Percentiles rank a stretch among this genome's conserved stretches.
phyloP scores from a whole-genome alignment of 495 filamentous ascomycete genomes.

The Wilcoxina mikolae region DNA sequence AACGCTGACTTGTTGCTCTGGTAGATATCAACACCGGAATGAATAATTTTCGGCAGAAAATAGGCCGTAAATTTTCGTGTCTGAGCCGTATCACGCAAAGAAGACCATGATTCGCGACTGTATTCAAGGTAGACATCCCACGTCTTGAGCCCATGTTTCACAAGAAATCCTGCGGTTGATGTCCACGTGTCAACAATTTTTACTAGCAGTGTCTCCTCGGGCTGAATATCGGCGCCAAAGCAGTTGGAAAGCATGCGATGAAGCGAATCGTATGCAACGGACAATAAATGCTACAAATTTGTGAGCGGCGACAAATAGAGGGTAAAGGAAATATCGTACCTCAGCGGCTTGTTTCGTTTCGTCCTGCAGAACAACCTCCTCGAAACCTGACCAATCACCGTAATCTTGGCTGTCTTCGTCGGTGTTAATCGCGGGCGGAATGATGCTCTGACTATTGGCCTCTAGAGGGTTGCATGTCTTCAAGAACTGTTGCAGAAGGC shows the following conservation, averaged over 20 bases:
- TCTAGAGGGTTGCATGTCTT: constrained; percentile 25
- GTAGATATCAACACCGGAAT: constrained; percentile 33
- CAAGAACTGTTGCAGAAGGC: constrained; percentile 32
- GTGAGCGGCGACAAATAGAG: constrained; percentile 1
- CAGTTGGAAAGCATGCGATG: constrained; percentile 49
- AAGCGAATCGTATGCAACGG: constrained; percentile 38
- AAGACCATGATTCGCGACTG: constrained; percentile 44
- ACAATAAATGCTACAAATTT: constrained; percentile 32
- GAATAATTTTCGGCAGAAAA: constrained; percentile 45
- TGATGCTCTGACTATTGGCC: background rate
- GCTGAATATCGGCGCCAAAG: constrained; percentile 48
- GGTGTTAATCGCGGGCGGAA: background rate
- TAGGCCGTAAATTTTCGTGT: constrained; percentile 48
- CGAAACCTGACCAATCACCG: constrained; percentile 49
- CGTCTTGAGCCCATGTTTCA: constrained; percentile 27
- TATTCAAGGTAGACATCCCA: constrained; percentile 51
- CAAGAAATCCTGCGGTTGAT: constrained; percentile 23
- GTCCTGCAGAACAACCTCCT: constrained; percentile 34
- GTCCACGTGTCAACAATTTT: constrained; percentile 29
- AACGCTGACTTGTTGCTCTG: constrained; percentile 37
- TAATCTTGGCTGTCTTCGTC: constrained; percentile 64
- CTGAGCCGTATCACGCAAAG: constrained; percentile 48
- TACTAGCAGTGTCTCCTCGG: constrained; percentile 43
- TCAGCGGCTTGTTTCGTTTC: constrained; percentile 24
- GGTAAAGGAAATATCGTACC: constrained; percentile 8